Evolutionary conservation across 2,329 filamentous ascomycete genomes (phyloP), one percentile per base, ranked within the genome.

Genomic region (Tolypocladium pustulatum): DNA sequence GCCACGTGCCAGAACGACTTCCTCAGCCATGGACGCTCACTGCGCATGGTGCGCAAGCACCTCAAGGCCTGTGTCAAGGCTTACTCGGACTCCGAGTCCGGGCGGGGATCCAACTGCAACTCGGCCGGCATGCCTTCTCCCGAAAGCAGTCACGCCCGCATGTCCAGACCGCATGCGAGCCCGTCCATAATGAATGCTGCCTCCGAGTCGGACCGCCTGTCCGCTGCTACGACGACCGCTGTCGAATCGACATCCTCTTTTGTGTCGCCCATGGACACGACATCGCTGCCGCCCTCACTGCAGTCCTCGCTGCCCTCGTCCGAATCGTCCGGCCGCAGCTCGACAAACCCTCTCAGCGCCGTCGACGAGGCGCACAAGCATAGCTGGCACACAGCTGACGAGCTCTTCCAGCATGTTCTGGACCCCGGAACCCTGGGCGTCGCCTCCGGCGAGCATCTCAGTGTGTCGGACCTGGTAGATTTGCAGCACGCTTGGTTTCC

Each of bases 401-500:
- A 62, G 17, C 64, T 68, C 27, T 65, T 69, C 36, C 65, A 64
- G 22, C 59, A 60, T 13, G 57, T 65, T 2, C 58, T 69, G 15
- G 61, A 64, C 32, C 56, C 63, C 34, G 61, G 59, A 12, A 53
- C 65, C 20, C 54, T 69, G 13, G 63, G 60, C 2, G 59, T 59
- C 4, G 43, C 61, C 1, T 37, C 57, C 22, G 57, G 60, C 1
- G 65, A 68, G 1, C 67, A 69, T 41, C 60, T 65, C 36, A 61
- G 63, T 17, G 58, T 66, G 25, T 61, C 66, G 22, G 66, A 64
- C 49, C 58, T 66, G 37, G 59, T 64, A 15, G 62, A 65, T 22
- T 57, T 69, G 56, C 67, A 66, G 40, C 65, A 62, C 46, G 55
- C 64, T 40, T 71, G 69, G 69, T 66, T 63, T 25, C 58, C 67